Evolutionary conservation across 1,139 yeast species (phyloP).

Genomic region (Kodamaea arcana): DNA sequence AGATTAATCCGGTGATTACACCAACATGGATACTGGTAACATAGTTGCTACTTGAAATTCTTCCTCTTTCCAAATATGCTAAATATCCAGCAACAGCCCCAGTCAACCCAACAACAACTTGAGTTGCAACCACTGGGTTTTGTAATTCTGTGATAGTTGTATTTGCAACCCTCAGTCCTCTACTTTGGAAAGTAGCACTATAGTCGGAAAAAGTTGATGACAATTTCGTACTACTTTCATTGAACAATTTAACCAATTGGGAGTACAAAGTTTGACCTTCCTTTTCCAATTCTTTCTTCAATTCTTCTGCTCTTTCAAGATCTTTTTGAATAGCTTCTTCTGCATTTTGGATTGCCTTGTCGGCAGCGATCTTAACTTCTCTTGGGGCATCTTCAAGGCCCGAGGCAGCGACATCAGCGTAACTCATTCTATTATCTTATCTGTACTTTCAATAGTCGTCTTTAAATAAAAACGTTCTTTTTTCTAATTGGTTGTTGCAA

Average conservation of each 20-base stretch:
- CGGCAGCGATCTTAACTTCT: slow-evolving; percentile 14
- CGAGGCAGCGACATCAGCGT: slow-evolving; percentile 6
- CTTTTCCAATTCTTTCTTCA: slow-evolving; percentile 7
- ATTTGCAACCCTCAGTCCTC: slow-evolving; percentile 2
- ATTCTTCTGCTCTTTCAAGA: slow-evolving; percentile 1
- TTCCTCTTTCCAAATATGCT: slow-evolving; percentile 52
- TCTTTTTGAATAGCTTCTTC: slow-evolving; percentile 5
- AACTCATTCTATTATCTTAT: neutral
- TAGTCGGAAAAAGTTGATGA: slow-evolving; percentile 9
- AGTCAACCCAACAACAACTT: slow-evolving; percentile 48
- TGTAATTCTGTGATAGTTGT: slow-evolving; percentile 36
- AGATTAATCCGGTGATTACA: slow-evolving; percentile 50
- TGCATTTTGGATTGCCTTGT: slow-evolving; percentile 16
- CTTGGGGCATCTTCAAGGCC: slow-evolving; percentile 11
- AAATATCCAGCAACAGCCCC: slow-evolving; percentile 47
- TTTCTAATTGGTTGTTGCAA: neutral
- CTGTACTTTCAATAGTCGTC: neutral
- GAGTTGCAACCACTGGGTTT: slow-evolving; percentile 61
- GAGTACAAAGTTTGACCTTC: slow-evolving; percentile 20
- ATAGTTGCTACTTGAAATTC: slow-evolving; percentile 42
- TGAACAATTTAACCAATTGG: slow-evolving; percentile 13
- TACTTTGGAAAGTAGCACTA: neutral
- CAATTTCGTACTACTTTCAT: slow-evolving; percentile 6
- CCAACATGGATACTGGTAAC: slow-evolving; percentile 53
- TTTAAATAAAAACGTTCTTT: neutral